Conservation (phyloP, 306 rosid species). For the Carpinus fangiana region DNA sequence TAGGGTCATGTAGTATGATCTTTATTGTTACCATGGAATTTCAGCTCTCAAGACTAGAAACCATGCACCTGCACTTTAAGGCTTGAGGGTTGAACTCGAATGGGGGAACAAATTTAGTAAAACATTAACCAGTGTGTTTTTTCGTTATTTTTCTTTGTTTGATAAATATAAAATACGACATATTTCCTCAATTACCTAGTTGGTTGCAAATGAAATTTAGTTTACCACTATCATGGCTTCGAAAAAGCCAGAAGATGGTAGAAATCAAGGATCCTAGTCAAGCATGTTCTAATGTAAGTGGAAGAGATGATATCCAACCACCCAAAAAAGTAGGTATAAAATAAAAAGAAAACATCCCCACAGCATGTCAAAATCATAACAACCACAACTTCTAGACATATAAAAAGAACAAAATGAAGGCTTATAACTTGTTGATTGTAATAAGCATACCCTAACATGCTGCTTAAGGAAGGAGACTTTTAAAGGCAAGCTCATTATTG, state of each 20-base stretch:
- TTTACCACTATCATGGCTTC: not conserved
- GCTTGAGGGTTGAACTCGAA: not conserved
- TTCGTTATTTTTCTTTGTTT: not conserved
- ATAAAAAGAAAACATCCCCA: not conserved
- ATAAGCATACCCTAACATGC: not conserved
- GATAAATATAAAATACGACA: not conserved
- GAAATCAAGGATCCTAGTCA: not conserved
- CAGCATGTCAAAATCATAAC: not conserved
- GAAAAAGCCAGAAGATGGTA: not conserved
- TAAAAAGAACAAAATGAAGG: not conserved
- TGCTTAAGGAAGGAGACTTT: not conserved
- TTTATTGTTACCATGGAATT: not conserved
- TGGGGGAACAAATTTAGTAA: not conserved
- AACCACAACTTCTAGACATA: not conserved
- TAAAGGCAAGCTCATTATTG: constrained; percentile 17
- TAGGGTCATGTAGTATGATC: not conserved
- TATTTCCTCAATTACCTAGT: not conserved
- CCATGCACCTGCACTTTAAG: not conserved
- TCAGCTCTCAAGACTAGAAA: not conserved
- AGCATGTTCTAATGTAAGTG: not conserved
- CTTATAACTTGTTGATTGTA: no score
- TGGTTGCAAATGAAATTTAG: not conserved
- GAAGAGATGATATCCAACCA: not conserved
- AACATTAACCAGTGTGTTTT: not conserved
- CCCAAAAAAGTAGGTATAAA: not conserved